Evolutionary conservation across 2,329 filamentous ascomycete species (phyloP).

Genomic region (Fusarium cicatricum): DNA sequence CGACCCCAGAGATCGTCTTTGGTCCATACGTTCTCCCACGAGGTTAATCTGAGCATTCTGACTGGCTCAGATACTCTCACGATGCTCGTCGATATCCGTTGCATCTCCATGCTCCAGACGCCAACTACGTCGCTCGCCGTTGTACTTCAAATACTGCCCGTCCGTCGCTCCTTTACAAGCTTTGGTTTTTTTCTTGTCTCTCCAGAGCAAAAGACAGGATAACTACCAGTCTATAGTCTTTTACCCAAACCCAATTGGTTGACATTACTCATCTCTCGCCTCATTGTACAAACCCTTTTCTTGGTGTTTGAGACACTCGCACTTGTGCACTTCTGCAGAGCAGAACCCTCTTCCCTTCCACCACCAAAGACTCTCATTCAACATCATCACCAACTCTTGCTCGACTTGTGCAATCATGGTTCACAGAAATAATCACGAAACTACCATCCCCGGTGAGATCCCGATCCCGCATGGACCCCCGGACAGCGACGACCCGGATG

Average conservation of each 20-base stretch:
- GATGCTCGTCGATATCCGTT: slow-evolving; percentile 24
- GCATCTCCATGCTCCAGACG: slow-evolving; percentile 26
- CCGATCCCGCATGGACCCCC: slow-evolving; percentile 61
- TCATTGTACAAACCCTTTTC: slow-evolving; percentile 14
- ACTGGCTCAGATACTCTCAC: slow-evolving; percentile 34
- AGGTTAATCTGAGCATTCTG: slow-evolving; percentile 32
- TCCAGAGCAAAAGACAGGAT: slow-evolving; percentile 17
- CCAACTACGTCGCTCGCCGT: slow-evolving; percentile 17
- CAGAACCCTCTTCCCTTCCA: not conserved
- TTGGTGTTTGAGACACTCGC: slow-evolving; percentile 1
- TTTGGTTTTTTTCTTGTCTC: slow-evolving; percentile 3
- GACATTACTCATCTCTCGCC: slow-evolving; percentile 1
- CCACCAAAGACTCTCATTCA: slow-evolving; percentile 7
- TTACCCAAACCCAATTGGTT: not conserved
- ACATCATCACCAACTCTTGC: not conserved
- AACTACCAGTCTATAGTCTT: slow-evolving; percentile 16
- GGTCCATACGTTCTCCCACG: slow-evolving; percentile 43
- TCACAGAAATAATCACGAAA: slow-evolving; percentile 48
- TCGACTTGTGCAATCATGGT: slow-evolving; percentile 32
- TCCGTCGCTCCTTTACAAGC: slow-evolving; percentile 19
- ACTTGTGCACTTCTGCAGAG: slow-evolving; percentile 1
- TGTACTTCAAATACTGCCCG: slow-evolving; percentile 40
- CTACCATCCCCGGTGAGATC: slow-evolving; percentile 56
- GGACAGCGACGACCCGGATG: slow-evolving; percentile 59
- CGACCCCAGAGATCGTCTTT: slow-evolving; percentile 34